Percentiles rank a stretch among this genome's conserved stretches.
phyloP scores from a whole-genome alignment of 1,284 basidiomycete species.

The Earliella scabrosa region DNA sequence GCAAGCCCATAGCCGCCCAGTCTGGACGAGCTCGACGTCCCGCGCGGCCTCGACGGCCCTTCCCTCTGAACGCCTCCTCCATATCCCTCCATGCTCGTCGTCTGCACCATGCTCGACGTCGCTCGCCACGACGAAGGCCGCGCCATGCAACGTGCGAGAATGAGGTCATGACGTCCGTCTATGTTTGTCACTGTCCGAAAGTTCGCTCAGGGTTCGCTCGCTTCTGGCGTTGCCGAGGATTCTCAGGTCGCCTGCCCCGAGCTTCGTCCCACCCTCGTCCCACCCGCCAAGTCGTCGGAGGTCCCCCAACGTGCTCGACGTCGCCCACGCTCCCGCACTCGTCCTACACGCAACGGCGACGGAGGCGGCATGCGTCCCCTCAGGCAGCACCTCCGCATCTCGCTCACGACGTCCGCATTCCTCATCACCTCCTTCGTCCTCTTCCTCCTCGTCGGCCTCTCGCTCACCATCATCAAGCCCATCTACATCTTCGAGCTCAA shows the following conservation, averaged over 20 bases:
- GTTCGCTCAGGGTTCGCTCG: not conserved
- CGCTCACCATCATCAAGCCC: slow-evolving; percentile 72
- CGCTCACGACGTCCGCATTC: slow-evolving; percentile 47
- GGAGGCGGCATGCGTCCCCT: slow-evolving; percentile 25
- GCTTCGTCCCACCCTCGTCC: no score
- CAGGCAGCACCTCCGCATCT: slow-evolving; percentile 47
- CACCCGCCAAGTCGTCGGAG: not conserved
- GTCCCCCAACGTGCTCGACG: slow-evolving; percentile 13
- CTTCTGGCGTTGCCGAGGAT: not conserved
- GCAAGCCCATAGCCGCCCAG: no score
- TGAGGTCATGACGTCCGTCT: not conserved
- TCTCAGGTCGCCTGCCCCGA: not conserved
- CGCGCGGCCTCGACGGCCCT: no score
- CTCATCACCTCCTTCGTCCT: slow-evolving; percentile 67
- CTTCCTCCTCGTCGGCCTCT: slow-evolving; percentile 74
- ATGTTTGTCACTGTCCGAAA: not conserved
- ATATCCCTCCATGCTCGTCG: no score
- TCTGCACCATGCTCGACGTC: no score
- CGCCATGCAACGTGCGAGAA: not conserved
- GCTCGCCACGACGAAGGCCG: no score
- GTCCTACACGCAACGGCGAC: not conserved
- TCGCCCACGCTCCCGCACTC: not conserved
- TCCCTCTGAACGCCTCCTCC: no score
- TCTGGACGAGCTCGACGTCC: no score
- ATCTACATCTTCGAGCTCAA: slow-evolving; percentile 69